phyloP scores from a whole-genome alignment of 2,329 filamentous ascomycete genomes.

The Cladophialophora exuberans region DNA sequence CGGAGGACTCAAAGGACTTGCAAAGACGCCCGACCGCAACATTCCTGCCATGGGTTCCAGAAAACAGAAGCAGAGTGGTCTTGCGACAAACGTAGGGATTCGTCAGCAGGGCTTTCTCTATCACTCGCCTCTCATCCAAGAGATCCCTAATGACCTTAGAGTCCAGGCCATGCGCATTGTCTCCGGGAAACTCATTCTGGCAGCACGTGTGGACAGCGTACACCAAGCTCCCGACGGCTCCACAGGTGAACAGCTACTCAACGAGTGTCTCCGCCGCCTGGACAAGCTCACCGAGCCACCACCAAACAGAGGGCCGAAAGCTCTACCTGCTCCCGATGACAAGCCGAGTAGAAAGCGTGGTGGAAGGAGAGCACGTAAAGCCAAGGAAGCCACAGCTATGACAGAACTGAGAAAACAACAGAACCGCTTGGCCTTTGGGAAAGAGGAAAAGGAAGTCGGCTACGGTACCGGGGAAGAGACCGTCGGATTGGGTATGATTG shows the following conservation, averaged over 20 bases:
- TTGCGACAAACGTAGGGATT: slow-evolving; percentile 90
- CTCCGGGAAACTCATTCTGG: slow-evolving; percentile 89
- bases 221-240: slow-evolving; percentile 81
- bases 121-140: slow-evolving; percentile 84
- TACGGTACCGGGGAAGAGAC: slow-evolving; percentile 86
- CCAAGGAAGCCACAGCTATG: slow-evolving; percentile 96
- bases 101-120: slow-evolving; percentile 93
- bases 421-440: slow-evolving; percentile 93
- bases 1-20: slow-evolving; percentile 83
- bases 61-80: slow-evolving; percentile 76
- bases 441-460: slow-evolving; percentile 91
- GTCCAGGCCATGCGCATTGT: slow-evolving; percentile 95
- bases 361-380: slow-evolving; percentile 84
- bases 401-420: slow-evolving; percentile 95
- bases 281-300: slow-evolving; percentile 93
- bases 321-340: slow-evolving; percentile 90
- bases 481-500: slow-evolving; percentile 92
- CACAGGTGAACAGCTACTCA: slow-evolving; percentile 78
- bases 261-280: slow-evolving; percentile 79
- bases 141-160: slow-evolving; percentile 83
- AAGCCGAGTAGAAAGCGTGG: slow-evolving; percentile 93
- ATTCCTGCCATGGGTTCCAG: slow-evolving; percentile 88
- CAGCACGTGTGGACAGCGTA: slow-evolving; percentile 84
- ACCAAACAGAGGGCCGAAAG: slow-evolving; percentile 83
- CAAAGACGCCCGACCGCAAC: slow-evolving; percentile 92